phyloP scores from a whole-genome alignment of 1,284 basidiomycete species.

The Ceraceosorus guamensis region DNA sequence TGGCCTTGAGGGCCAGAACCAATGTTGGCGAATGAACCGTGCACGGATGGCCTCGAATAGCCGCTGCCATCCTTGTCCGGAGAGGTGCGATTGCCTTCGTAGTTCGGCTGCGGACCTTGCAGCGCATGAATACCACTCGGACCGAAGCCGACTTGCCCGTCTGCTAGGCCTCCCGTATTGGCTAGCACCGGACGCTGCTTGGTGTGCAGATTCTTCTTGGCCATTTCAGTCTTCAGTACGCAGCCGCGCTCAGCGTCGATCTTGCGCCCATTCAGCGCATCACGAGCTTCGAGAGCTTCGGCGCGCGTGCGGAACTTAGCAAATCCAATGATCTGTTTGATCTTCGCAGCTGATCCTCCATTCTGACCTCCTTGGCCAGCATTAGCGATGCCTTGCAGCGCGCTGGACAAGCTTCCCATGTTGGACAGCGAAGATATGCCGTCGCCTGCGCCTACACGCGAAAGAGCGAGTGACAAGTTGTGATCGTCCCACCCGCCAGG shows the following conservation, averaged over 20 bases:
- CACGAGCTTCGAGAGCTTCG: constrained; percentile 80
- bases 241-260: constrained; percentile 92
- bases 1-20: too few relatives aligned
- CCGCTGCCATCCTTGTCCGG: too few relatives aligned
- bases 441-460: constrained; percentile 23
- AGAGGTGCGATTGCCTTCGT: too few relatives aligned
- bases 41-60: too few relatives aligned
- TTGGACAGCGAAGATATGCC: constrained; percentile 19
- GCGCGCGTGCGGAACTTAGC: constrained; percentile 84
- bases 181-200: constrained; percentile 27
- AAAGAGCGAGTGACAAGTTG: constrained; percentile 21
- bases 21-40: too few relatives aligned
- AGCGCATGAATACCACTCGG: too few relatives aligned
- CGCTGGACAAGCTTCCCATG: constrained; percentile 17
- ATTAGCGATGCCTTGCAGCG: constrained; percentile 11
- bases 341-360: constrained; percentile 33
- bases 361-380: constrained; percentile 1
- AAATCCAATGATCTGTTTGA: constrained; percentile 91
- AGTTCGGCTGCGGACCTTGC: too few relatives aligned
- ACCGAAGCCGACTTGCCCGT: too few relatives aligned
- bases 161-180: too few relatives aligned
- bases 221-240: constrained; percentile 96
- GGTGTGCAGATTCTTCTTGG: constrained; percentile 97
- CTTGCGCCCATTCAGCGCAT: constrained; percentile 78
- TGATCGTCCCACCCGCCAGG: constrained; percentile 14